phyloP scores from a whole-genome alignment of 768 basidiomycete genomes.

The Sporobolomyces phaffii region DNA sequence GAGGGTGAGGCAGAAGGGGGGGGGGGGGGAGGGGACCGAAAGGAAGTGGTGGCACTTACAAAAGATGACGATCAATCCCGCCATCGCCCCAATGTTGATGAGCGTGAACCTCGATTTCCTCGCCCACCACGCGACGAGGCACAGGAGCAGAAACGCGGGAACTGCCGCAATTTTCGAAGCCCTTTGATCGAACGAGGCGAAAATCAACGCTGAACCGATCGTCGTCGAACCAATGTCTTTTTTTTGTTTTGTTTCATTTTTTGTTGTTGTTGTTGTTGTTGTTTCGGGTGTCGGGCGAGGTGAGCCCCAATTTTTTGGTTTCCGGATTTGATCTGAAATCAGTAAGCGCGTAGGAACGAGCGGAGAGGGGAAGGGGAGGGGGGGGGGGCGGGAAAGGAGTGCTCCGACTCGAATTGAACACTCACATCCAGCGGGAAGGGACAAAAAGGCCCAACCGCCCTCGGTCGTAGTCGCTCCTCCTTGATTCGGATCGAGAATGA shows the following conservation, averaged over 20 bases:
- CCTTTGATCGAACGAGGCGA: constrained; percentile 27
- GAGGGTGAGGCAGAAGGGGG: no score
- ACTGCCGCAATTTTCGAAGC: constrained; percentile 31
- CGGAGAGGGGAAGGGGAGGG: background rate
- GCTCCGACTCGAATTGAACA: no score
- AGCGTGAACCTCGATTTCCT: constrained; percentile 26
- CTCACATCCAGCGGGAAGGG: constrained; percentile 26
- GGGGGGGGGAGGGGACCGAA: no score
- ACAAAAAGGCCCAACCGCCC: constrained; percentile 17
- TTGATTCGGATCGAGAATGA: constrained; percentile 35
- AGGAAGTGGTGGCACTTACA: no score
- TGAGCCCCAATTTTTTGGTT: no score
- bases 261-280: no score
- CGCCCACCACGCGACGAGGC: constrained; percentile 15
- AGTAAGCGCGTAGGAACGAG: no score
- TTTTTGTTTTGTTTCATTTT: no score
- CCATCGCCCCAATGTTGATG: background rate
- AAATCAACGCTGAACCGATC: constrained; percentile 31
- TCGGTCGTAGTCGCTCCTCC: constrained; percentile 25
- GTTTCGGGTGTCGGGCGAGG: no score
- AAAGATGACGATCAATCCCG: constrained; percentile 14
- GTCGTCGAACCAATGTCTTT: constrained; percentile 32
- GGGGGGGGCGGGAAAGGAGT: background rate
- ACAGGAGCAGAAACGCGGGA: constrained; percentile 15
- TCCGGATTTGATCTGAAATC: no score